Percentiles rank a stretch among this genome's conserved stretches.
Conservation (phyloP, 2,329 filamentous ascomycete genomes). For the Leptographium flavum region DNA sequence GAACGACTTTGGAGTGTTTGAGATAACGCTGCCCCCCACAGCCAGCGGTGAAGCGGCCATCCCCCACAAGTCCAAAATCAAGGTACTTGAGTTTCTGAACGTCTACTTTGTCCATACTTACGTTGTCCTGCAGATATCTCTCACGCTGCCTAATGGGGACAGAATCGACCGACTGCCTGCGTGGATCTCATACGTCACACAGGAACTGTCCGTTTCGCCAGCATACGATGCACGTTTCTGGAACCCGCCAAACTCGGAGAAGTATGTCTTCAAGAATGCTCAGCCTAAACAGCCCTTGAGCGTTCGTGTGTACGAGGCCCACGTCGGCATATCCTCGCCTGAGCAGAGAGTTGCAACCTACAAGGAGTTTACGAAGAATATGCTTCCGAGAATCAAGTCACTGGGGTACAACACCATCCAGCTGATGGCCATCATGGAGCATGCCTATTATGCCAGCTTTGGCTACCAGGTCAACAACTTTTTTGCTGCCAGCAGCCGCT, state of each 20-base stretch:
- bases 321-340: constrained; percentile 90
- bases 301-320: constrained; percentile 93
- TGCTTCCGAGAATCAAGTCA: constrained; percentile 78
- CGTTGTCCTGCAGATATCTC: constrained; percentile 52
- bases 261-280: constrained; percentile 72
- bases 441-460: constrained; percentile 98
- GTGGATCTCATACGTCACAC: constrained; percentile 96
- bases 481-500: constrained; percentile 92
- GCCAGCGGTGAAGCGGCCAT: constrained; percentile 61
- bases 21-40: constrained; percentile 60
- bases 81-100: constrained; percentile 38
- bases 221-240: constrained; percentile 93
- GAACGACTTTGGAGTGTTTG: constrained; percentile 74
- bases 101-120: neutral
- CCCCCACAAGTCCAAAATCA: constrained; percentile 87
- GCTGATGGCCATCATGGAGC: constrained; percentile 98
- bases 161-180: constrained; percentile 78
- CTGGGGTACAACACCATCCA: constrained; percentile 97
- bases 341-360: constrained; percentile 83
- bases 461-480: constrained; percentile 99
- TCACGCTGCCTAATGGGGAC: constrained; percentile 66
- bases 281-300: constrained; percentile 74
- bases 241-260: constrained; percentile 70
- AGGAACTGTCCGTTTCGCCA: constrained; percentile 78
- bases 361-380: constrained; percentile 90